Evolutionary conservation across 2,329 filamentous ascomycete genomes (phyloP), one percentile per base, ranked within the genome.

Genomic region (Canariomyces notabilis): DNA sequence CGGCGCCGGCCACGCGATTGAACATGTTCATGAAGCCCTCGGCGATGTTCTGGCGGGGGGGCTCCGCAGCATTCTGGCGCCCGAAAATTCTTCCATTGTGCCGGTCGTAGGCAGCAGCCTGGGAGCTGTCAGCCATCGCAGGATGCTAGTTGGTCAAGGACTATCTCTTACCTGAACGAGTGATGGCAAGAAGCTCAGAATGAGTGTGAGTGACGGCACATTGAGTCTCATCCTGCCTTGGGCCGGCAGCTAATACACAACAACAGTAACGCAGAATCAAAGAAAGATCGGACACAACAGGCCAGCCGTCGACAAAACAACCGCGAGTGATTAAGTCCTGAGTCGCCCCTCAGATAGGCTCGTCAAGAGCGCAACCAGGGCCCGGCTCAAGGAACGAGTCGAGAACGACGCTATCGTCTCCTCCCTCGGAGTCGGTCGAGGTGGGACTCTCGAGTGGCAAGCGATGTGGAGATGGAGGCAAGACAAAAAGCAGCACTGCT

Each of bases 291-390:
- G 29, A 40, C 45, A 42, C 49, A 59, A 57, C 54, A 60, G 57
- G 43, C 59, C 58, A 59, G 59, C 58, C 58, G 60, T 61, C 52
- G 53, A 43, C 42, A 37, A 48, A 20, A 29, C 41, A 16, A 20
- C 26, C 38, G 22, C n/a, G n/a, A n/a, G 56, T 57, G 54, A 53
- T 61, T 55, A 60, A 59, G 55, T 58, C 59, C 46, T 32, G 35
- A 37, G 38, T 22, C 3, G 8, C 14, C 26, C n/a, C n/a, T n/a
- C n/a, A n/a, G n/a, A n/a, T n/a, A n/a, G n/a, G n/a, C n/a, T n/a
- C n/a, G n/a, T n/a, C n/a, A n/a, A n/a, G n/a, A n/a, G n/a, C n/a
- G n/a, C n/a, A n/a, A n/a, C n/a, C n/a, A n/a, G n/a, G n/a, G n/a
- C n/a, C n/a, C n/a, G n/a, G n/a, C n/a, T n/a, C n/a, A n/a, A n/a